phyloP scores from a whole-genome alignment of 495 filamentous ascomycete species.

The Penicillium cinerascens region DNA sequence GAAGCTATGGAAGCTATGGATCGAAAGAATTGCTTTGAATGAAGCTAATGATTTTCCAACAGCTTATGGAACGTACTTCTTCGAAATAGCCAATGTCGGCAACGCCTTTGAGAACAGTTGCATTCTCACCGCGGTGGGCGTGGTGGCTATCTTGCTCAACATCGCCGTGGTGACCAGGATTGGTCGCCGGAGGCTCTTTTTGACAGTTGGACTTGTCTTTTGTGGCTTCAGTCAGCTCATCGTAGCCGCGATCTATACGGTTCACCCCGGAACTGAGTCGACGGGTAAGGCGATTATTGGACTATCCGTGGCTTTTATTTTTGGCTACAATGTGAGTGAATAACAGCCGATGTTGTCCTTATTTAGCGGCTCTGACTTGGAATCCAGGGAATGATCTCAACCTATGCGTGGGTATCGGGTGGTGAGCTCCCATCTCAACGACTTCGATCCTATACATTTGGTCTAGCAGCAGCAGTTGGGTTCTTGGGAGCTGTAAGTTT shows the following conservation, averaged over 20 bases:
- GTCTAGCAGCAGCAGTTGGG: constrained; percentile 46
- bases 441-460: constrained; percentile 52
- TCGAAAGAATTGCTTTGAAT: background rate
- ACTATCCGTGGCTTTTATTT: constrained; percentile 54
- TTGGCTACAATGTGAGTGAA: constrained; percentile 48
- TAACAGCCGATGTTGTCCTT: background rate
- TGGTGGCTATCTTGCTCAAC: constrained; percentile 56
- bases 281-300: constrained; percentile 51
- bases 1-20: background rate
- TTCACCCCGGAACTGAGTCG: constrained; percentile 31
- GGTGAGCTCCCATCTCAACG: constrained; percentile 51
- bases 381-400: constrained; percentile 16
- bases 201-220: constrained; percentile 47
- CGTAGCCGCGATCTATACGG: constrained; percentile 53
- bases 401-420: constrained; percentile 59
- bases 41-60: background rate
- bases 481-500: constrained; percentile 32
- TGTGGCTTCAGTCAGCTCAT: constrained; percentile 53
- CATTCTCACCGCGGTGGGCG: constrained; percentile 53
- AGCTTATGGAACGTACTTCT: constrained; percentile 63
- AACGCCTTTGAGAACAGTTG: constrained; percentile 58
- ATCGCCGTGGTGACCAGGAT: constrained; percentile 49
- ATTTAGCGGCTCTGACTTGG: background rate
- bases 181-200: constrained; percentile 52
- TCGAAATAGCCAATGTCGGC: constrained; percentile 58